Conservation (phyloP, 768 basidiomycete genomes). For the Rhizopogon vinicolor region DNA sequence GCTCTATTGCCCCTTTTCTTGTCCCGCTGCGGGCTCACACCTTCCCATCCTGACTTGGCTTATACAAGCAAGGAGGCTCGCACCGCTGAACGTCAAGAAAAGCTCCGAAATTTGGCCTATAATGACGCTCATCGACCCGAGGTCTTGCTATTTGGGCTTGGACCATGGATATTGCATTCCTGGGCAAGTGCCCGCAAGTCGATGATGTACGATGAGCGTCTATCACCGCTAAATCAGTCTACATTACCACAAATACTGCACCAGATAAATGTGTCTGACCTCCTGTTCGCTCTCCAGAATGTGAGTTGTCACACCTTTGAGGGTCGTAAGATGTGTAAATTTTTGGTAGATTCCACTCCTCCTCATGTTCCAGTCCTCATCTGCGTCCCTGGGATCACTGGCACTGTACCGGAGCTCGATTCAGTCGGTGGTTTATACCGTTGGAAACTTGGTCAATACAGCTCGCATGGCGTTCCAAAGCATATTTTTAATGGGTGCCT, state of each 20-base stretch:
- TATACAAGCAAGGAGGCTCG: conserved; percentile 55
- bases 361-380: conserved; percentile 65
- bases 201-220: conserved; percentile 52
- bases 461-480: conserved; percentile 77
- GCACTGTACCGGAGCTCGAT: conserved; percentile 78
- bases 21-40: conserved; percentile 42
- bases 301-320: conserved; percentile 37
- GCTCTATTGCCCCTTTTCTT: conserved; percentile 56
- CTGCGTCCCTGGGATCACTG: conserved; percentile 75
- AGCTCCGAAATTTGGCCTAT: conserved; percentile 69
- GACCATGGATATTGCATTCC: conserved; percentile 77
- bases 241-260: conserved; percentile 44
- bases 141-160: conserved; percentile 76
- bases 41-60: conserved; percentile 36
- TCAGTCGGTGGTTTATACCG: conserved; percentile 63
- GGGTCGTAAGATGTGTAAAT: conserved; percentile 9
- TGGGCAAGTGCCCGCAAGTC: conserved; percentile 67
- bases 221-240: conserved; percentile 29
- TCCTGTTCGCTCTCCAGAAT: conserved; percentile 64
- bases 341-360: conserved; percentile 63
- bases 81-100: conserved; percentile 67
- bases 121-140: conserved; percentile 78
- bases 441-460: conserved; percentile 58
- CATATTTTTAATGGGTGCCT: conserved; percentile 84
- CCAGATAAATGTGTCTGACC: conserved; percentile 59